Conservation (phyloP, 805 yeast species). For the Wickerhamomyces canadensis region DNA sequence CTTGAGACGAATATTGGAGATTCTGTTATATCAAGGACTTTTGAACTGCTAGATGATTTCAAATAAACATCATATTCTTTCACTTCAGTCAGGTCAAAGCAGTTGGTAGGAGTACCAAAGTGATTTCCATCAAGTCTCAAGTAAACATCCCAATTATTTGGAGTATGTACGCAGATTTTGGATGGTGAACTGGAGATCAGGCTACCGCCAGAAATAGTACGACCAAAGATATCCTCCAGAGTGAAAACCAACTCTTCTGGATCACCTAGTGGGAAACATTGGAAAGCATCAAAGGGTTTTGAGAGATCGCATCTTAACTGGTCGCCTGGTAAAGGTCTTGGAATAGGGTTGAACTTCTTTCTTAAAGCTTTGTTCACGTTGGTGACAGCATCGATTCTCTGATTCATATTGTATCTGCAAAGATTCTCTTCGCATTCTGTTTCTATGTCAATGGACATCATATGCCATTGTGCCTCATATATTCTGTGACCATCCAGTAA, state of each 20-base stretch:
- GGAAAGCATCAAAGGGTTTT: conserved; percentile 54
- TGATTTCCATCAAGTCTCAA: conserved; percentile 24
- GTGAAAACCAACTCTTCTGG: conserved; percentile 40
- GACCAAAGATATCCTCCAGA: conserved; percentile 66
- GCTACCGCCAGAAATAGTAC: conserved; percentile 57
- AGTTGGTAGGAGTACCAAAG: conserved; percentile 30
- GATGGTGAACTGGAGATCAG: conserved; percentile 43
- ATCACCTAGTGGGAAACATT: conserved; percentile 76
- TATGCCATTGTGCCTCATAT: conserved; percentile 91
- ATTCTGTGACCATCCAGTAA: conserved; percentile 85
- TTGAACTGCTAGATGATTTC: conserved; percentile 39
- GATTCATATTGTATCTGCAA: conserved; percentile 54
- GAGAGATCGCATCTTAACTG: conserved; percentile 67
- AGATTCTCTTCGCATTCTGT: conserved; percentile 41
- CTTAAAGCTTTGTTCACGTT: conserved; percentile 66
- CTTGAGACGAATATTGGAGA: conserved; percentile 76
- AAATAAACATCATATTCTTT: conserved; percentile 25
- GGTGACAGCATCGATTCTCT: conserved; percentile 64
- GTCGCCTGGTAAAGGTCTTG: conserved; percentile 69
- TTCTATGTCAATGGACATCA: conserved; percentile 78
- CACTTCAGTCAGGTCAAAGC: conserved; percentile 29
- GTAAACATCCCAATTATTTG: conserved; percentile 42
- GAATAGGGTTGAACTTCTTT: conserved; percentile 62
- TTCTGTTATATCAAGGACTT: conserved; percentile 30
- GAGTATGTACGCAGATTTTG: conserved; percentile 37